Percentiles rank a stretch among this genome's conserved stretches.
Evolutionary conservation across 176 grass and related monocot genomes (phyloP).

Genomic region (Zizania latifolia): DNA sequence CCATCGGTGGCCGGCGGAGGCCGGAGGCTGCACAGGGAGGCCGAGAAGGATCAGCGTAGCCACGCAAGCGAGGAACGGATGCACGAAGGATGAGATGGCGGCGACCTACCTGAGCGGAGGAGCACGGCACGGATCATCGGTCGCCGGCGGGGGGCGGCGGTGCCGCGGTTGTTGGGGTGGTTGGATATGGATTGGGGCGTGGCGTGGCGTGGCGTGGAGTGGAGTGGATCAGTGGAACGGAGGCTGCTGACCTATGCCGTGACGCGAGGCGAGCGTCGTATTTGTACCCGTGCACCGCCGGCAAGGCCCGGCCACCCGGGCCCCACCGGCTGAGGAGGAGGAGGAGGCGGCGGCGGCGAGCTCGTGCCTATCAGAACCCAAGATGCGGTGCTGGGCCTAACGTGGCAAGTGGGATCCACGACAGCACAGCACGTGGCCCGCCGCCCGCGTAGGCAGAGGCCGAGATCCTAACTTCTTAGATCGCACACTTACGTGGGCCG

Average conservation of each 20-base stretch:
- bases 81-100: background rate
- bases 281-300: background rate
- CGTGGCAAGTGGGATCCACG: background rate
- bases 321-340: background rate
- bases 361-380: slow-evolving; percentile 1
- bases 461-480: too few species aligned
- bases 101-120: slow-evolving; percentile 34
- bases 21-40: slow-evolving; percentile 40
- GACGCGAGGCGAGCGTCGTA: background rate
- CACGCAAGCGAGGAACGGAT: background rate
- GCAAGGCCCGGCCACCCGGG: too few species aligned
- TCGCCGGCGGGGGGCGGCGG: background rate
- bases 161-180: background rate
- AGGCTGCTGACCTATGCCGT: background rate
- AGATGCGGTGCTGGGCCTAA: background rate
- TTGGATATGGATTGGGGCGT: background rate
- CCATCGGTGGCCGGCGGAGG: slow-evolving; percentile 49
- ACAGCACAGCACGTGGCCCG: background rate
- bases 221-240: background rate
- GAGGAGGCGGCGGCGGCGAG: background rate
- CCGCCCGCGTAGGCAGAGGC: too few species aligned
- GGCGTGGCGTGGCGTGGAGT: background rate
- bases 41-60: background rate
- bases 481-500: too few species aligned
- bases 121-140: slow-evolving; percentile 38